Percentiles rank a stretch among this genome's conserved stretches.
Conservation (phyloP, 2,329 filamentous ascomycete species). For the Blastomyces emzantsi region DNA sequence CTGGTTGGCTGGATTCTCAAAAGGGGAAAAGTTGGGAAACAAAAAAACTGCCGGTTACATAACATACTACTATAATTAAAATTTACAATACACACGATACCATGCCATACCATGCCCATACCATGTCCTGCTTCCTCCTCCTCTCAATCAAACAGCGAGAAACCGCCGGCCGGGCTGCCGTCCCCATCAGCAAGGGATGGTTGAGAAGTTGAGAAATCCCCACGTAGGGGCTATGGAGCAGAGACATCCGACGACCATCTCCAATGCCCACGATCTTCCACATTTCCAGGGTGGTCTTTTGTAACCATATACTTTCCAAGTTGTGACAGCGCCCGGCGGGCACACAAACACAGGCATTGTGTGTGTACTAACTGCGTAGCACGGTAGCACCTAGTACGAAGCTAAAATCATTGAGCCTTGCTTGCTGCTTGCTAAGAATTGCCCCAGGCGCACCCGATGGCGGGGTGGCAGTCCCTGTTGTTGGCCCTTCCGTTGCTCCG, state of each 20-base stretch:
- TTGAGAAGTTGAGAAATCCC: too few species aligned
- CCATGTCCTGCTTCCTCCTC: too few species aligned
- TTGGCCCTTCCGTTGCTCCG: neutral
- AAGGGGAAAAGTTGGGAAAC: too few species aligned
- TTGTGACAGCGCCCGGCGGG: neutral
- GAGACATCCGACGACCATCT: neutral
- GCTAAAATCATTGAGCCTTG: neutral
- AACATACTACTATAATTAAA: too few species aligned
- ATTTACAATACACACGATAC: too few species aligned
- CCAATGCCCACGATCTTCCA: neutral
- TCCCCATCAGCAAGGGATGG: neutral
- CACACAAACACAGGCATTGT: neutral
- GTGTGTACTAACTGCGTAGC: neutral
- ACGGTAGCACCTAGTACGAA: neutral
- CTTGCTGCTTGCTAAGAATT: neutral
- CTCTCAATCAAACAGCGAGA: neutral
- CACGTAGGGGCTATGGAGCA: neutral
- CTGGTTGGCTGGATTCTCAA: neutral
- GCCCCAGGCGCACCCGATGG: neutral
- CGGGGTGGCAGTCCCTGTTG: neutral
- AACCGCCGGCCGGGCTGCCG: neutral
- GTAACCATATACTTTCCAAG: neutral
- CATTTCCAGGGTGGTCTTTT: neutral
- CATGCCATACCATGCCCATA: neutral
- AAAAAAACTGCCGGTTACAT: neutral